These are phyloP conservation scores for Cryphonectria radicalis DNA, from an alignment of 2,329 filamentous ascomycete genomes.

Conservation along the genomic window DNA sequence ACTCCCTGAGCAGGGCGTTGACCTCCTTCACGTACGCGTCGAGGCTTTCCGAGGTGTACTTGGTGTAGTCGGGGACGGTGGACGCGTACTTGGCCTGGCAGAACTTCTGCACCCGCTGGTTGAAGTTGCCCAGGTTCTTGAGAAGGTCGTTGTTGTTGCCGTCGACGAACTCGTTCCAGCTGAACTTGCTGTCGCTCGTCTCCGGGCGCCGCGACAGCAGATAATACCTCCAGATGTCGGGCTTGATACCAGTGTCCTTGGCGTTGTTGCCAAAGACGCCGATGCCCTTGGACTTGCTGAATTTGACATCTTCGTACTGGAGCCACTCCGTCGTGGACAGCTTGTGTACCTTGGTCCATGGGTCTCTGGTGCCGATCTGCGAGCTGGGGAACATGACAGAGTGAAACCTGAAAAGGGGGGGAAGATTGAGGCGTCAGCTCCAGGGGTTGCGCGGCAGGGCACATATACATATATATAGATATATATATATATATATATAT, in stretches of 20 bases:
- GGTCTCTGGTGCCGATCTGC: constrained; percentile 80
- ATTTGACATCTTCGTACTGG: constrained; percentile 88
- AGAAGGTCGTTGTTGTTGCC: constrained; percentile 75
- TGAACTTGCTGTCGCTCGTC: constrained; percentile 73
- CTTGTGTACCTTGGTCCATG: constrained; percentile 89
- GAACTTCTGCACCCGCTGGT: constrained; percentile 65
- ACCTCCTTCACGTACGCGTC: constrained; percentile 63
- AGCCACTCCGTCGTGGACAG: constrained; percentile 89
- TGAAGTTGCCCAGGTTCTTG: constrained; percentile 64
- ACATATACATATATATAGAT: neutral
- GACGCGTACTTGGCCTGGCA: constrained; percentile 55
- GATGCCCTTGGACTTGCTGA: constrained; percentile 87
- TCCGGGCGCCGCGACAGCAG: constrained; percentile 74
- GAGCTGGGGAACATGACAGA: constrained; percentile 89
- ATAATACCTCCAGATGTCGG: constrained; percentile 81
- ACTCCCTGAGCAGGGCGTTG: constrained; percentile 68
- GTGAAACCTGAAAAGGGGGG: constrained; percentile 61
- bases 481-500: neutral
- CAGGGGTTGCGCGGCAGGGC: neutral
- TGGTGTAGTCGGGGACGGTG: constrained; percentile 52
- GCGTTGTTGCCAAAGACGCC: constrained; percentile 93
- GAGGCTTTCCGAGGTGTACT: constrained; percentile 57
- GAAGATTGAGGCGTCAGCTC: constrained; percentile 40
- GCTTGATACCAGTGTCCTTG: constrained; percentile 79
- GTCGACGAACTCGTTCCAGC: constrained; percentile 72